Evolutionary conservation across 768 basidiomycete species (phyloP).

Genomic region (Lentinus tigrinus): DNA sequence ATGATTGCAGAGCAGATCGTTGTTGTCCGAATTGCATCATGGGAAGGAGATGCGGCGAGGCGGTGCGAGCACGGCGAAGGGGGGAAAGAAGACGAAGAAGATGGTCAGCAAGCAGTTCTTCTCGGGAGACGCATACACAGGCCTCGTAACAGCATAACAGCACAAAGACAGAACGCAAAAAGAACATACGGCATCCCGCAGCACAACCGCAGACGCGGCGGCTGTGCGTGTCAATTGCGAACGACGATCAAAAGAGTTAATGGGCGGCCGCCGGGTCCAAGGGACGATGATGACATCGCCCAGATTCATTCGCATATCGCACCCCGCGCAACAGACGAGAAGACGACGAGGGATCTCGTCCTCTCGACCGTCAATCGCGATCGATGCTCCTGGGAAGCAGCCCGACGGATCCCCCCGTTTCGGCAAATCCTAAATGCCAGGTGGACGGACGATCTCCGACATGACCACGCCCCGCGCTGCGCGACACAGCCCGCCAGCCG

Average conservation of each 20-base stretch:
- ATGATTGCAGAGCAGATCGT: neutral
- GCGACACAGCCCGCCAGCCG: constrained; percentile 7
- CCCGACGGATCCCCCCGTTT: constrained; percentile 12
- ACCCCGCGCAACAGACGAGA: constrained; percentile 5
- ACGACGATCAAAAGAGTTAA: neutral
- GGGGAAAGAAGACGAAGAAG: constrained; percentile 15
- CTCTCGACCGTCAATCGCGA: constrained; percentile 3
- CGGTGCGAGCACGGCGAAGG: constrained; percentile 1
- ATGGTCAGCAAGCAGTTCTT: no score
- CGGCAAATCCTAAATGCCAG: constrained; percentile 6
- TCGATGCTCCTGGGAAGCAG: constrained; percentile 2
- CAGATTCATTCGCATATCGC: neutral
- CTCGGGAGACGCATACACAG: neutral
- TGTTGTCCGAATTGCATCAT: no score
- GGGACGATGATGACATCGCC: constrained; percentile 9
- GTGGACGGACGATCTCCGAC: constrained; percentile 12
- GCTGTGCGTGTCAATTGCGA: neutral
- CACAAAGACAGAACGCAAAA: neutral
- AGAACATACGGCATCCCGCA: neutral
- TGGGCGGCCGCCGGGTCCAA: neutral
- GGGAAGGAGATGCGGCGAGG: neutral
- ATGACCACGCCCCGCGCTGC: constrained; percentile 5
- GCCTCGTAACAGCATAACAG: neutral
- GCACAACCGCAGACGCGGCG: neutral
- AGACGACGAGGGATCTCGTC: constrained; percentile 8